Evolutionary conservation across 371 early-diverging fungal species (phyloP).

Genomic region (Mucor indicus): DNA sequence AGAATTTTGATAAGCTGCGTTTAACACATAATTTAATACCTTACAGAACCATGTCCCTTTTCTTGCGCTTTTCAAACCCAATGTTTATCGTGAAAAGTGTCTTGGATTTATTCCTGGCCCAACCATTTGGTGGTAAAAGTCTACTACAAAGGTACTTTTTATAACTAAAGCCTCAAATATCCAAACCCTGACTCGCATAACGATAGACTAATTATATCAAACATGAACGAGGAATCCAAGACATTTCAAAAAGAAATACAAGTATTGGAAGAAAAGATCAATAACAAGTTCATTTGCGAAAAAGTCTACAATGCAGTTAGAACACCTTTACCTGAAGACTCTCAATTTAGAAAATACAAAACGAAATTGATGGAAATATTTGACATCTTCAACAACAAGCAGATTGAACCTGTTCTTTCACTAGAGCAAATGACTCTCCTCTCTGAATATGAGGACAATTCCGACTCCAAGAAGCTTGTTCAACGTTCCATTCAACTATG

Average conservation of each 20-base stretch:
- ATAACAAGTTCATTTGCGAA: conserved; percentile 43
- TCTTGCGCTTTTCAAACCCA: conserved; percentile 61
- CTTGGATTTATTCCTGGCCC: conserved; percentile 62
- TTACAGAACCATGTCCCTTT: conserved; percentile 51
- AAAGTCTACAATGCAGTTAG: conserved; percentile 56
- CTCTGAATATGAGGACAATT: not conserved
- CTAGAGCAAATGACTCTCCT: conserved; percentile 8
- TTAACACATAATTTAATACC: conserved; percentile 60
- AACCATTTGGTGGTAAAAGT: conserved; percentile 65
- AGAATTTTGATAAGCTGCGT: conserved; percentile 51
- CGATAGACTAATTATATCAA: conserved; percentile 54
- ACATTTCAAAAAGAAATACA: conserved; percentile 50
- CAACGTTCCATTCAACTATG: conserved; percentile 42
- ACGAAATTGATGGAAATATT: conserved; percentile 3
- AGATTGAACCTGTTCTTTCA: conserved; percentile 8
- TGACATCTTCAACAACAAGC: conserved; percentile 7
- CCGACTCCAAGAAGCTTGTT: conserved; percentile 21
- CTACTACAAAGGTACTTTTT: conserved; percentile 52
- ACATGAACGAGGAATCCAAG: conserved; percentile 58
- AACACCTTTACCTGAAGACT: conserved; percentile 27
- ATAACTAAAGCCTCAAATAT: too few relatives aligned
- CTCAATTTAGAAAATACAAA: not conserved
- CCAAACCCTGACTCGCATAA: too few relatives aligned
- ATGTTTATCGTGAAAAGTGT: conserved; percentile 61
- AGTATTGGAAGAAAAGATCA: conserved; percentile 39